These are phyloP conservation scores for Ogataea corticis DNA, from an alignment of 805 yeast species.

Conservation along the genomic window DNA sequence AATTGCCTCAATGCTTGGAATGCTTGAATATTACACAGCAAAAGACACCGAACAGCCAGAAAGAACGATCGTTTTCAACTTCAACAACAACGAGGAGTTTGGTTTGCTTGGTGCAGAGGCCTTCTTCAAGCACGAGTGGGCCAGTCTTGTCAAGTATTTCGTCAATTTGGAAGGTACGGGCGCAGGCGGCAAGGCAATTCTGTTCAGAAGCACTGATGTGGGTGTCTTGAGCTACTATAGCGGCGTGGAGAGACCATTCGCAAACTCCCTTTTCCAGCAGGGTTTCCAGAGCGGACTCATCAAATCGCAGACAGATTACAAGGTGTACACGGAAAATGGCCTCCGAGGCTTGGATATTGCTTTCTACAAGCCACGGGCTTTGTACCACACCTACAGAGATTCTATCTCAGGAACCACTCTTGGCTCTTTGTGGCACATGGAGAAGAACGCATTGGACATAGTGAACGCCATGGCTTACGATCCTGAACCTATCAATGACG, in stretches of 20 bases:
- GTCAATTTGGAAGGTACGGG: constrained; percentile 92
- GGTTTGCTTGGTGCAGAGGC: constrained; percentile 81
- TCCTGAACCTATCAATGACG: constrained; percentile 34
- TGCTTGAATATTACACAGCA: constrained; percentile 50
- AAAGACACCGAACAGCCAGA: constrained; percentile 49
- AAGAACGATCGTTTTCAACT: constrained; percentile 76
- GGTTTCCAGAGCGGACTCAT: constrained; percentile 76
- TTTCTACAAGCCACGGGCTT: constrained; percentile 78
- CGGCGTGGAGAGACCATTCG: constrained; percentile 69
- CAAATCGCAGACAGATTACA: constrained; percentile 83
- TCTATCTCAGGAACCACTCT: constrained; percentile 61
- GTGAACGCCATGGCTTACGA: constrained; percentile 44
- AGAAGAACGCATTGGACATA: constrained; percentile 66
- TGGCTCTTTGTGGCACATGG: constrained; percentile 84
- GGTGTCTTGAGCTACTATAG: constrained; percentile 62
- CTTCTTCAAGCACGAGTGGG: constrained; percentile 75
- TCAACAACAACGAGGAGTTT: constrained; percentile 88
- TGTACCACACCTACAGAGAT: constrained; percentile 81
- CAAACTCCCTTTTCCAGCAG: constrained; percentile 77
- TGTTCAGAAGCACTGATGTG: constrained; percentile 81
- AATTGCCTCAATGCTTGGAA: constrained; percentile 74
- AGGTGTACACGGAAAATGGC: constrained; percentile 65
- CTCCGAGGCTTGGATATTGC: constrained; percentile 88
- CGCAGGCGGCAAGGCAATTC: constrained; percentile 79
- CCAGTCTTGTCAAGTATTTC: constrained; percentile 57